Conservation (phyloP, 371 early-diverging fungal genomes). For the Apophysomyces ossiformis region DNA sequence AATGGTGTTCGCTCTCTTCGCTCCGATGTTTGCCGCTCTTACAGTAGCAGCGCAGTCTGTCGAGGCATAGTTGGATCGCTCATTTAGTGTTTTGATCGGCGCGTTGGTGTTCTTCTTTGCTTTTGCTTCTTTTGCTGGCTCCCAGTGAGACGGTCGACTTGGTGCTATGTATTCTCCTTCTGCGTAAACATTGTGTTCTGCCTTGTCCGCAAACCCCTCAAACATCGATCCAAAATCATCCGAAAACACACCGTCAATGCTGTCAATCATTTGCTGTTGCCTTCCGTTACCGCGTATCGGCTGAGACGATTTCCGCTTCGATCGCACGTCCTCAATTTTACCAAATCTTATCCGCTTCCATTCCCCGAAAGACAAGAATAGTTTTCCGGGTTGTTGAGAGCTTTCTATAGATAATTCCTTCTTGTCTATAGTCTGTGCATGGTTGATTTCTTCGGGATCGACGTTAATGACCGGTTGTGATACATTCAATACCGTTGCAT, state of each 20-base stretch:
- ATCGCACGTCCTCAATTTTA: not conserved
- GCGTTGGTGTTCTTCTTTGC: conserved; percentile 27
- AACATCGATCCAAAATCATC: conserved; percentile 57
- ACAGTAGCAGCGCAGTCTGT: conserved; percentile 94
- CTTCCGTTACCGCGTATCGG: not conserved
- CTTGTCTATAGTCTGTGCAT: too few relatives aligned
- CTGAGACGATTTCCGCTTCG: not conserved
- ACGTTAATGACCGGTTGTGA: too few relatives aligned
- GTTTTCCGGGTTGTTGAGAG: not conserved
- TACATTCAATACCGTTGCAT: too few relatives aligned
- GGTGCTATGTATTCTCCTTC: conserved; percentile 42
- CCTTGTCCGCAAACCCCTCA: conserved; percentile 25
- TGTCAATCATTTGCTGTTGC: conserved; percentile 48
- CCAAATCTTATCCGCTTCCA: conserved; percentile 4
- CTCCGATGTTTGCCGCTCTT: conserved; percentile 81
- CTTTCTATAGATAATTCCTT: not conserved
- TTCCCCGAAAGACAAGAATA: not conserved
- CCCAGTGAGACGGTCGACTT: conserved; percentile 8
- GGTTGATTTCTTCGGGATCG: too few relatives aligned
- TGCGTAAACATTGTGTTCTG: conserved; percentile 33
- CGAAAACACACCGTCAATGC: conserved; percentile 51
- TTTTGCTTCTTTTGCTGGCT: conserved; percentile 4
- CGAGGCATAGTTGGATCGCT: conserved; percentile 92
- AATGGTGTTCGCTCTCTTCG: conserved; percentile 82
- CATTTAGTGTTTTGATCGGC: conserved; percentile 62